Base-by-base conservation (phyloP, 2,329 filamentous ascomycete genomes). In the Claviceps capensis region DNA sequence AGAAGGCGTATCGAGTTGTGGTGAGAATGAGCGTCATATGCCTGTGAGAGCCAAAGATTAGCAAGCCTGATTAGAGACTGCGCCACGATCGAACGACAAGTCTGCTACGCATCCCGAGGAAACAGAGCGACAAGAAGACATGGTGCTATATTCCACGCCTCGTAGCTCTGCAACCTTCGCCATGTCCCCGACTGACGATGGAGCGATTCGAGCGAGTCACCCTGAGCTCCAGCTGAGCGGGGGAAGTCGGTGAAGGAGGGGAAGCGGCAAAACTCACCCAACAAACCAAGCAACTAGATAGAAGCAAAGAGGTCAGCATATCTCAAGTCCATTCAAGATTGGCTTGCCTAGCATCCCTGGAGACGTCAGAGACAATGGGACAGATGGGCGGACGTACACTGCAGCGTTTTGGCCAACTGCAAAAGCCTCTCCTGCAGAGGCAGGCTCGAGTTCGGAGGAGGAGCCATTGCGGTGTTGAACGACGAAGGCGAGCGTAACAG, bases 11-110 rank as follows among this genome's bases (percentile, higher is more conserved):
- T 66, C 89, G 86, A 63, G 86, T 67, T 50, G 91, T 88, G 63
- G 82, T 84, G 60, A 95, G 72, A 59, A 98, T 84, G 56, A 97
- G 81, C 41, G 84, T 85, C 55, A 96, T 73, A 67, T 98, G 93
- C 60, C 91, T 95, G 62, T 50, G 49, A 30, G 49, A 23, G 50
- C 56, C 48, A 58, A 53, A 46, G 42, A 53, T 60, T 45, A 61
- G 56, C 13, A 41, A n/a, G 16, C 7, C 8, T 19, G 17, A 19
- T 19, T 19, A 19, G 8, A 13, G 40, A 19, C 7, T 14, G 40
- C 9, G n/a, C 40, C 17, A 42, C 3, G 3, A 9, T 41, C 38
- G 11, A 41, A 17, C 6, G n/a, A 11, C 38, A 8, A 42, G 9
- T 13, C 19, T 19, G 9, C 2, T 14, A 41, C 40, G 40, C 9